Conservation (phyloP, 768 basidiomycete species). For the Lactifluus piperatus region DNA sequence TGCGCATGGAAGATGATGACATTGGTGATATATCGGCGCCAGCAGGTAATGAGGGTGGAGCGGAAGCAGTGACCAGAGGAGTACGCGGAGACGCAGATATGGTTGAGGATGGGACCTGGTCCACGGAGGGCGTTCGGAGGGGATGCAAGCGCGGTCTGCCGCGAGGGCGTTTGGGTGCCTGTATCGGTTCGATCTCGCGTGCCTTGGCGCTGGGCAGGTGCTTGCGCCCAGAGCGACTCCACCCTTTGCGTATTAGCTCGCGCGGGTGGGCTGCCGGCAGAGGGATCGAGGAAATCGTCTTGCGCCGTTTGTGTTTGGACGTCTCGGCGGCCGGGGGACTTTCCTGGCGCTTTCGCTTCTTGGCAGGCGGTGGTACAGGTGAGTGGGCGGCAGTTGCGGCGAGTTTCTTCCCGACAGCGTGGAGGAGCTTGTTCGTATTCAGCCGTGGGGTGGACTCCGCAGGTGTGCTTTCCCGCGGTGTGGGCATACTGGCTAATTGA, state of each 20-base stretch:
- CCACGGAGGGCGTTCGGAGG: slow-evolving; percentile 1
- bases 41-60: slow-evolving; percentile 1
- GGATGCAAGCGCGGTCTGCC: slow-evolving; percentile 11
- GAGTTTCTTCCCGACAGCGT: slow-evolving; percentile 48
- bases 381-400: slow-evolving; percentile 29
- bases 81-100: neutral
- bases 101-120: neutral
- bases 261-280: slow-evolving; percentile 16
- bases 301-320: slow-evolving; percentile 41
- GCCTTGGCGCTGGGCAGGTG: slow-evolving; percentile 28
- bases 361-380: slow-evolving; percentile 17
- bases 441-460: slow-evolving; percentile 33
- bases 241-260: slow-evolving; percentile 22
- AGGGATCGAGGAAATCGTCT: slow-evolving; percentile 23
- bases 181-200: slow-evolving; percentile 25
- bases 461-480: slow-evolving; percentile 36
- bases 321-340: slow-evolving; percentile 11
- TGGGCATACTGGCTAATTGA: slow-evolving; percentile 35
- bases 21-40: slow-evolving; percentile 3
- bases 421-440: slow-evolving; percentile 42
- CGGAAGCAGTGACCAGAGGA: neutral
- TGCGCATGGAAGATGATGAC: slow-evolving; percentile 18
- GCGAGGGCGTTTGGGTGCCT: slow-evolving; percentile 18
- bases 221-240: slow-evolving; percentile 26
- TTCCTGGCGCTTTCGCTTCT: slow-evolving; percentile 16